Evolutionary conservation across 495 filamentous ascomycete species (phyloP).

Genomic region (Penicillium odoratum): DNA sequence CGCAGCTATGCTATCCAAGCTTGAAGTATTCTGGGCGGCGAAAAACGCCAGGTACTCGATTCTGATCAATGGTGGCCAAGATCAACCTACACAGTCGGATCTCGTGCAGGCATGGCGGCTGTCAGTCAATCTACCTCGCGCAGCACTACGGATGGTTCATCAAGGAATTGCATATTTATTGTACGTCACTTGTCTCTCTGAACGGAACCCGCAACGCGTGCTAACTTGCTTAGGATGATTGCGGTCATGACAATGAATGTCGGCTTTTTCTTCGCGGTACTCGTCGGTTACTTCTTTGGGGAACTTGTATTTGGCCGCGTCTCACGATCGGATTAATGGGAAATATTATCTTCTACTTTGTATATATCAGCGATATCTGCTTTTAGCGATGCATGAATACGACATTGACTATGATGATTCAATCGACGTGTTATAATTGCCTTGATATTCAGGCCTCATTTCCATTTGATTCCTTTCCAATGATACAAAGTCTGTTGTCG

Average conservation of each 20-base stretch:
- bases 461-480: no score
- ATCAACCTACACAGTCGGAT: conserved; percentile 52
- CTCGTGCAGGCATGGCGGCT: conserved; percentile 79
- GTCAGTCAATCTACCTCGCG: conserved; percentile 74
- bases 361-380: neutral
- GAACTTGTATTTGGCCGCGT: conserved; percentile 73
- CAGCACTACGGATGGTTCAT: conserved; percentile 56
- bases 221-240: conserved; percentile 68
- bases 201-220: neutral
- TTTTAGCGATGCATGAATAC: neutral
- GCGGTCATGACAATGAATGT: conserved; percentile 97
- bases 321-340: neutral
- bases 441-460: no score
- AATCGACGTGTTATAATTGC: no score
- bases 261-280: conserved; percentile 86
- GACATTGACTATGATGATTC: neutral
- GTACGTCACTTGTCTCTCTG: conserved; percentile 51
- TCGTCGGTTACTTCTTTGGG: conserved; percentile 80
- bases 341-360: neutral
- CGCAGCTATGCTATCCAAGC: conserved; percentile 60
- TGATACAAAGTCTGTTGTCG: no score
- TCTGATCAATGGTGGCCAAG: conserved; percentile 63
- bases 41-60: conserved; percentile 74
- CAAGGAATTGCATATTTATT: conserved; percentile 80
- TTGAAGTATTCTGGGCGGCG: conserved; percentile 60